Conservation (phyloP, 2,329 filamentous ascomycete species). For the Teratosphaeriaceae sp. region DNA sequence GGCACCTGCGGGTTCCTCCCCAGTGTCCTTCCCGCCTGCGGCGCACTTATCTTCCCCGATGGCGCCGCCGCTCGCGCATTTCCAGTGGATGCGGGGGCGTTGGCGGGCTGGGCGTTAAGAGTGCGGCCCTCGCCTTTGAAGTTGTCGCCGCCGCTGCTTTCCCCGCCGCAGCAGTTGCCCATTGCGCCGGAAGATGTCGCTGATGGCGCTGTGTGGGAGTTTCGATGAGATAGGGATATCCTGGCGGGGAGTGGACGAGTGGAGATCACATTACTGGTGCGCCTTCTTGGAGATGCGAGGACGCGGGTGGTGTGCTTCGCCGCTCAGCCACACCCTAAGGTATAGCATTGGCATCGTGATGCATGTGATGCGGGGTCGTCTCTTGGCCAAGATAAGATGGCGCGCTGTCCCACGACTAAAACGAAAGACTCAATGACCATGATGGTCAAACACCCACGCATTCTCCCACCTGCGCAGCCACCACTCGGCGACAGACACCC, state of each 20-base stretch:
- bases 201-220: no score
- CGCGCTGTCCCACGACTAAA: no score
- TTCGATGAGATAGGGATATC: no score
- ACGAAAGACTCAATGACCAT: no score
- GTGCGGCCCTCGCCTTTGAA: conserved; percentile 68
- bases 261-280: no score
- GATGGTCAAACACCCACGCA: neutral
- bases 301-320: no score
- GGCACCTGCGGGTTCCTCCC: conserved; percentile 40
- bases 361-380: no score
- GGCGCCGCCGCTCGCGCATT: conserved; percentile 33
- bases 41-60: conserved; percentile 43
- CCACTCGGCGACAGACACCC: neutral
- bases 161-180: conserved; percentile 83
- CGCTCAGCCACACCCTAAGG: no score
- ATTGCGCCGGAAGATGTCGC: conserved; percentile 48
- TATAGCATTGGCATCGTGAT: no score
- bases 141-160: conserved; percentile 51
- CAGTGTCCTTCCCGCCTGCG: conserved; percentile 50
- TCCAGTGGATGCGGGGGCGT: conserved; percentile 36
- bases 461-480: neutral
- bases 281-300: neutral
- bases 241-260: no score
- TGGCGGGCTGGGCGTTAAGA: conserved; percentile 51
- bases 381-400: no score